Evolutionary conservation across 2,329 filamentous ascomycete species (phyloP).

Genomic region (Colletotrichum echinochloae): DNA sequence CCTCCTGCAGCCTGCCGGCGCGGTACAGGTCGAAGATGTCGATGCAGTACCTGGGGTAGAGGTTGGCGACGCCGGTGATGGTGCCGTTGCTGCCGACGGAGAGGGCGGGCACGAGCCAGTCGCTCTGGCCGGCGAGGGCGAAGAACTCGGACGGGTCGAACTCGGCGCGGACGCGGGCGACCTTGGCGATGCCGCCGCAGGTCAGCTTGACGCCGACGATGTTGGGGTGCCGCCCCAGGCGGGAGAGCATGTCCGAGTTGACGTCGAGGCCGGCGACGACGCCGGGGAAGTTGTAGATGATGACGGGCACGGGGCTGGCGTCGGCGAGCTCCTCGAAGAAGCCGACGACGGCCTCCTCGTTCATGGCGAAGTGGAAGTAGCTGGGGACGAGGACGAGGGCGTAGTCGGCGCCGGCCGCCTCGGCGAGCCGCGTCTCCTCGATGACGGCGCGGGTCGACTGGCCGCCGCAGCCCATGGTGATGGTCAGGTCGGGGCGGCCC

Average conservation of each 20-base stretch:
- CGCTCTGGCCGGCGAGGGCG: constrained; percentile 78
- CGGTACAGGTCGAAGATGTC: constrained; percentile 61
- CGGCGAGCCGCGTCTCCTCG: constrained; percentile 71
- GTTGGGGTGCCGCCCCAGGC: constrained; percentile 69
- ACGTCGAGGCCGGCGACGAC: constrained; percentile 76
- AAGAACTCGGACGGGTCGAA: constrained; percentile 70
- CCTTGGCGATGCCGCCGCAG: constrained; percentile 80
- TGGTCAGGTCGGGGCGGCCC: constrained; percentile 67
- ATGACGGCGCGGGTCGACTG: constrained; percentile 76
- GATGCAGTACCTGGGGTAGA: constrained; percentile 67
- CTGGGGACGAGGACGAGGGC: constrained; percentile 76
- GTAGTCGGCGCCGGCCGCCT: constrained; percentile 73
- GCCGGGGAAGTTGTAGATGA: constrained; percentile 81
- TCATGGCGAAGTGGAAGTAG: constrained; percentile 77
- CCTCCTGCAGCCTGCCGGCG: constrained; percentile 60
- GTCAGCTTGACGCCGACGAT: constrained; percentile 80
- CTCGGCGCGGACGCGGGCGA: constrained; percentile 68
- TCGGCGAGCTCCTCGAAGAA: constrained; percentile 75
- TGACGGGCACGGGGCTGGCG: constrained; percentile 69
- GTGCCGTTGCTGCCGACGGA: constrained; percentile 69
- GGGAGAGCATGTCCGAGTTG: constrained; percentile 72
- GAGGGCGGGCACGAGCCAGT: constrained; percentile 74
- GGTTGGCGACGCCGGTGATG: constrained; percentile 72
- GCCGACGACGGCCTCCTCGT: constrained; percentile 66
- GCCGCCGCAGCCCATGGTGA: constrained; percentile 76